Percentiles rank a stretch among this genome's conserved stretches.
Conservation (phyloP, 768 basidiomycete species). For the Suillus luteus region DNA sequence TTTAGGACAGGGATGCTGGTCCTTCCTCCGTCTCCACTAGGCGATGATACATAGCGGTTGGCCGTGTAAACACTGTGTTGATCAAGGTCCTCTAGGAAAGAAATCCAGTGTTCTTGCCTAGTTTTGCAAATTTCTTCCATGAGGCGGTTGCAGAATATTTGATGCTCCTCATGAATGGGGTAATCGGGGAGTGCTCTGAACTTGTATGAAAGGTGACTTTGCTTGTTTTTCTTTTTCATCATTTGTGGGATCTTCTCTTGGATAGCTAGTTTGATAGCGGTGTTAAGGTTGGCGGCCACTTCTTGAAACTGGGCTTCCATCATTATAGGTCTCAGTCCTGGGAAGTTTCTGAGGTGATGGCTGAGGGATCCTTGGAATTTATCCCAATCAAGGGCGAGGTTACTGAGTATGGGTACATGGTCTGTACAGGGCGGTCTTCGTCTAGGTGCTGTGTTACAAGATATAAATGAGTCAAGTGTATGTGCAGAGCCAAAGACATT, state of each 20-base stretch:
- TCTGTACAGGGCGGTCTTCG: no score
- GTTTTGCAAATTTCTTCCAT: not conserved
- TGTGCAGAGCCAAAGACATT: no score
- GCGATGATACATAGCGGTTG: constrained; percentile 16
- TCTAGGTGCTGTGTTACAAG: no score
- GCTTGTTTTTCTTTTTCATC: not conserved
- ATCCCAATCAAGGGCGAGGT: not conserved
- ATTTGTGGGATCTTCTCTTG: not conserved
- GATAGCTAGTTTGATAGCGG: not conserved
- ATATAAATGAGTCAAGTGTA: no score
- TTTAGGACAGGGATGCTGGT: constrained; percentile 4
- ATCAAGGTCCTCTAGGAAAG: constrained; percentile 29
- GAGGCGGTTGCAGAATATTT: constrained; percentile 19
- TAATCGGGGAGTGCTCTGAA: not conserved
- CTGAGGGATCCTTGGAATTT: not conserved
- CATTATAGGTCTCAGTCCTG: not conserved
- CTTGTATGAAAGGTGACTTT: not conserved
- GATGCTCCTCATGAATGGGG: not conserved
- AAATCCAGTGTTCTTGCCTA: constrained; percentile 24
- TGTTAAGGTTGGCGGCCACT: not conserved
- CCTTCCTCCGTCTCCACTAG: not conserved
- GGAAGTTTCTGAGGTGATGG: not conserved
- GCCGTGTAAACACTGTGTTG: not conserved
- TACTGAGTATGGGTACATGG: no score
- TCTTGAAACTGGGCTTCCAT: not conserved